Base-by-base conservation (phyloP, 2,329 filamentous ascomycete species). In the Botryotinia calthae region DNA sequence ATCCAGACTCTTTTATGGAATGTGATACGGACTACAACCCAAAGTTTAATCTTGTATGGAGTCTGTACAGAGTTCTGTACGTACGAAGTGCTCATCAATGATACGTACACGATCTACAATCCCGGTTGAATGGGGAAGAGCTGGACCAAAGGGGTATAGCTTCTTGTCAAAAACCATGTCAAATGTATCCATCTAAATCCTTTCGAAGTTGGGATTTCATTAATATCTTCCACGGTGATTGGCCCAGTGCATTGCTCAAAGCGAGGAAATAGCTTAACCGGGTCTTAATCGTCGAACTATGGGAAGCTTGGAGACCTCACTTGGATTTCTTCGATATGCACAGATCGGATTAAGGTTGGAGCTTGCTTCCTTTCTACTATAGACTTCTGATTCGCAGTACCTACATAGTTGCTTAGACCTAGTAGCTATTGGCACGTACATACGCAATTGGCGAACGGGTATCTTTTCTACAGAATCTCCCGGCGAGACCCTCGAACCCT, bases 41-140 rank as follows among this genome's bases (percentile, higher is more conserved):
- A 54, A 54, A 54, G 14, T 28, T 54, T 54, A 28, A 14, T 51
- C 14, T 22, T 51, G 46, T 2, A 25, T 10, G 46, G 46, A 51
- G 48, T 54, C 25, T n/a, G 48, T 4, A 34, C 34, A 34, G 34
- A 34, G 34, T 34, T 34, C 34, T 34, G 34, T 5, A n/a, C 48
- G n/a, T 25, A n/a, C 48, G 20, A n/a, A 51, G 25, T 14, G 0
- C 48, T 54, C 25, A 54, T 25, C 48, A 54, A 54, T 54, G 48
- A 54, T 14, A 54, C 25, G 48, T 16, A n/a, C 48, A 68, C 28
- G 48, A 68, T 68, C 48, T 40, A 68, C 48, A 54, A 65, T 37
- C 28, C 63, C 46, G 44, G 44, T 51, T 25, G 2, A n/a, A 51
- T 51, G 48, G 28, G 25, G 44, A n/a, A 22, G 48, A n/a, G 37